Base-by-base conservation (phyloP, 495 filamentous ascomycete species). In the Aspergillus sparsus region DNA sequence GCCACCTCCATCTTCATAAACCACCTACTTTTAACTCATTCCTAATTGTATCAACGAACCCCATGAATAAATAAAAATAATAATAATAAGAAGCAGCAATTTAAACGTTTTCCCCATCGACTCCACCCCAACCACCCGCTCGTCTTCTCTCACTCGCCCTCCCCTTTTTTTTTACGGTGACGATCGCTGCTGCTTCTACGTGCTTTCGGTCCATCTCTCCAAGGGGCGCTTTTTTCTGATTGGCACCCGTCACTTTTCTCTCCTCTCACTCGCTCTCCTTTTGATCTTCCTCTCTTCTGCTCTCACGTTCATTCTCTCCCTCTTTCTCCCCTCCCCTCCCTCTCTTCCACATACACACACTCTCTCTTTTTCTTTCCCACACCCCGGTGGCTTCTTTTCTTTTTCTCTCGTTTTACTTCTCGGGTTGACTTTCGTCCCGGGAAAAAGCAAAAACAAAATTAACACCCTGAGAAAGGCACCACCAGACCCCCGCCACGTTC, bases 181-280 rank as follows among this genome's bases (percentile, higher is more conserved):
- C 58, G 31, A 53, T 63, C 62, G 60, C 47, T 55, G 36, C 57
- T 60, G 46, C 57, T 55, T 62, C 54, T 16, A 31, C 41, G 21
- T 55, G 42, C 21, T 13, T 32, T 21, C 27, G 37, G 49, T 57
- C 37, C 33, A 27, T 44, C 44, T 42, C 51, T 32, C 44, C 61
- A 61, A 61, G 58, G 58, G 58, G 58, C 41, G 32, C 32, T 33
- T 37, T 15, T 15, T 35, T 47, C 52, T 44, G 49, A 55, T 50
- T 49, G 58, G 59, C 42, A 52, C 46, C 44, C 15, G 41, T 54
- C 57, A 57, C 42, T 49, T 45, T 56, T 51, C 56, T 15, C 16
- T 53, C 35, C 46, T 52, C 37, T 58, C 61, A 37, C 54, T 49
- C 21, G 44, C 32, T 49, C 39, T 42, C 45, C 5, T 49, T 36